Conservation (phyloP, 345 rosid genomes). For the Theobroma cacao region DNA sequence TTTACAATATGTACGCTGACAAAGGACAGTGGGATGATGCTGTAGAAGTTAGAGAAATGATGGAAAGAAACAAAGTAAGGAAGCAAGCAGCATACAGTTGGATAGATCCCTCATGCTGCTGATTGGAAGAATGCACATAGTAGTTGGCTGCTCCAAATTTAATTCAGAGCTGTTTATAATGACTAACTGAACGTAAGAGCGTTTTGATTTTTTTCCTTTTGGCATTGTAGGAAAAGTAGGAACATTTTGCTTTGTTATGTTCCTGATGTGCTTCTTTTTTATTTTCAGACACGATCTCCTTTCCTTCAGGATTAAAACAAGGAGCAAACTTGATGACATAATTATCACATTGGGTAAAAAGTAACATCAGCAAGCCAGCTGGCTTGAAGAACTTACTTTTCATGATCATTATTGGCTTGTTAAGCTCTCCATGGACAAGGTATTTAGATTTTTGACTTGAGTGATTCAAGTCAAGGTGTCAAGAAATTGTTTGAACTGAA, state of each 20-base stretch:
- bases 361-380: not conserved
- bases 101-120: constrained; percentile 13
- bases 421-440: not conserved
- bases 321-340: not conserved
- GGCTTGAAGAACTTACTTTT: not conserved
- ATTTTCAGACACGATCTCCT: not conserved
- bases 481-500: not conserved
- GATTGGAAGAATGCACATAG: not conserved
- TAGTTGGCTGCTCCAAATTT: not conserved
- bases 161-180: not conserved
- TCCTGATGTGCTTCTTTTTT: not conserved
- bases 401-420: too few species aligned
- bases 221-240: too few species aligned
- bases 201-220: not conserved
- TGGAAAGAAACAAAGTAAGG: constrained; percentile 13
- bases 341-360: not conserved
- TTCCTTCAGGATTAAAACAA: not conserved
- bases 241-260: not conserved
- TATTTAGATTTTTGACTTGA: not conserved
- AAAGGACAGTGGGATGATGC: constrained; percentile 14
- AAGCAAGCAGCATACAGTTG: constrained; percentile 11
- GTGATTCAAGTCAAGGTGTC: not conserved
- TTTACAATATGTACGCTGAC: constrained; percentile 19
- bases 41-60: constrained; percentile 13
- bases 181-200: not conserved